phyloP scores from a whole-genome alignment of 2,329 filamentous ascomycete genomes.

The Byssochlamys sp. region DNA sequence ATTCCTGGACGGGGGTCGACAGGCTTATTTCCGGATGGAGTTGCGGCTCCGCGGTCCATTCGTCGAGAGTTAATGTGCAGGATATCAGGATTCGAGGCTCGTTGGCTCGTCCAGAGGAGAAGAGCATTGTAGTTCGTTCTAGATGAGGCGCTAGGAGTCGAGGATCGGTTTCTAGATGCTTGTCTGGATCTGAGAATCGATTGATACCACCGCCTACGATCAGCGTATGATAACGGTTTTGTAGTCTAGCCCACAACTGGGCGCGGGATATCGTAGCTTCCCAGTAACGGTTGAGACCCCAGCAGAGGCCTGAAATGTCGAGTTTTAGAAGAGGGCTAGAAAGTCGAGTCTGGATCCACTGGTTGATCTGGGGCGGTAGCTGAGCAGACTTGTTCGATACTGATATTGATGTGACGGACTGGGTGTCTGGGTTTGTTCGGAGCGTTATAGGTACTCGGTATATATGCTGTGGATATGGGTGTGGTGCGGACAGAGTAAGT shows the following conservation, averaged over 20 bases:
- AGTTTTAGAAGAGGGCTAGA: slow-evolving; percentile 25
- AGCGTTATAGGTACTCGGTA: slow-evolving; percentile 27
- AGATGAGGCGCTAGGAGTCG: slow-evolving; percentile 26
- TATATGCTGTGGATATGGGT: slow-evolving; percentile 24
- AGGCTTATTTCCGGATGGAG: slow-evolving; percentile 29
- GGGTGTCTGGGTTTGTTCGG: slow-evolving; percentile 25
- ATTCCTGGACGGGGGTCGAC: slow-evolving; percentile 7
- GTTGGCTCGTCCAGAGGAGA: slow-evolving; percentile 12
- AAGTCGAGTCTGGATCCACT: slow-evolving; percentile 28
- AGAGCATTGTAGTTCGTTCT: slow-evolving; percentile 26
- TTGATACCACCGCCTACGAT: slow-evolving; percentile 3
- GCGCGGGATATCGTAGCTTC: slow-evolving; percentile 30
- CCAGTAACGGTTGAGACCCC: slow-evolving; percentile 35
- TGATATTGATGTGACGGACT: slow-evolving; percentile 24
- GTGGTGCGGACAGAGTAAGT: slow-evolving; percentile 26
- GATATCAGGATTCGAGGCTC: slow-evolving; percentile 21
- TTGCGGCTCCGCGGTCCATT: slow-evolving; percentile 33
- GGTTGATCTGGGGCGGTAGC: slow-evolving; percentile 20
- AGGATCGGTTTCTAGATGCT: slow-evolving; percentile 6
- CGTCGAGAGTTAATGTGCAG: slow-evolving; percentile 26
- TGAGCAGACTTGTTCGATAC: slow-evolving; percentile 15
- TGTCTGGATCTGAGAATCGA: background rate
- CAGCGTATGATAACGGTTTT: slow-evolving; percentile 14
- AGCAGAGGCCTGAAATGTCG: slow-evolving; percentile 33
- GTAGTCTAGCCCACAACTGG: slow-evolving; percentile 27